Base-by-base conservation (phyloP, 805 yeast species). In the Hyphopichia homilentoma region DNA sequence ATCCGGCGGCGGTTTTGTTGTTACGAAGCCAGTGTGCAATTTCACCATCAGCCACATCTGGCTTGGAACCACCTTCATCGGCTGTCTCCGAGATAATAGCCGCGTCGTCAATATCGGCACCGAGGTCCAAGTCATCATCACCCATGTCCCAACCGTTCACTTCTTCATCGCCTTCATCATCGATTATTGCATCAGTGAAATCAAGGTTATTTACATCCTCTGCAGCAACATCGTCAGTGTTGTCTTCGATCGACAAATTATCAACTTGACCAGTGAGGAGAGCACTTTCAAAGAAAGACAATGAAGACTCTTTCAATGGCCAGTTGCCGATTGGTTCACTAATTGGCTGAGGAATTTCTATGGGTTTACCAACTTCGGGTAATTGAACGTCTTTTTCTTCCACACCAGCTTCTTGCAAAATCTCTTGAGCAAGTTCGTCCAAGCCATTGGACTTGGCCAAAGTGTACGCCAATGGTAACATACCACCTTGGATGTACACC, bases 401-500 rank as follows among this genome's bases (percentile, higher is more conserved):
- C 16, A 84, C 51, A 5, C 83, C 95, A 16, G 89, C 75, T 39
- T 83, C 80, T 25, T 73, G 75, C 44, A 87, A 63, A 36, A 85
- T 82, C 34, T 77, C 72, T 29, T 77, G 75, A 16, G 96, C 96
- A 34, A 81, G 65, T 18, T 78, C 88, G 24, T 70, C 76, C 41
- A 88, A 72, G 3, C 96, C 96, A 46, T 81, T 84, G 18, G 93
- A 69, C 57, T 84, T 85, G 15, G 98, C 97, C 41, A 88, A 74
- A 8, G 96, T 84, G 57, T 89, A 94, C 2, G 97, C 98, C 48
- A 94, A 73, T 5, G 97, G 88, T 31, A 74, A 65, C 61, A 89
- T 71, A 24, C 96, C 96, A 31, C 84, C 79, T 45, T 82, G 78
- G 31, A 82, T 74, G 45, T 84, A 80, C 9, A 83, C 76, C 45